Base-by-base conservation (phyloP, 139 green algal genomes). In the Klebsormidium nitens region DNA sequence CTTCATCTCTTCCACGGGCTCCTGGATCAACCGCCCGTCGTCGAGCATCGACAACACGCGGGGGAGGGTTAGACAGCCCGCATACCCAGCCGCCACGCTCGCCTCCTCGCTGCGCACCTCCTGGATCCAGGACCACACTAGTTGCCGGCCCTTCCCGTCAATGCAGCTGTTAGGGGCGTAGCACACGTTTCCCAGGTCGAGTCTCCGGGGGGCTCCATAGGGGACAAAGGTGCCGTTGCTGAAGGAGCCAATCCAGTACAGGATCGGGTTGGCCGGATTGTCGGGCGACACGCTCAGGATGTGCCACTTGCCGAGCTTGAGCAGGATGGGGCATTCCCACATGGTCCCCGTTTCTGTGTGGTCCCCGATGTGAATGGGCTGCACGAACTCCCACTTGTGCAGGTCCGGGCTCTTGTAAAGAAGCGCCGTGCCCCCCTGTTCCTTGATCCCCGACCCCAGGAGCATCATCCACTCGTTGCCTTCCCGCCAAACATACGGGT, bases 401-500 rank as follows among this genome's bases (percentile, higher is more conserved):
- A 55, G 46, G 46, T 55, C 46, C 23, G 46, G 46, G 46, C 46
- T 55, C 46, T 55, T 55, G 46, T 55, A 55, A 23, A 55, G 23
- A 55, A 55, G 46, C 23, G 46, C 46, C 23, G 46, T 55, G 23
- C 46, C 46, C 23, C 46, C 46, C 23, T 31, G 23, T 23, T 55
- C 46, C 23, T 55, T 23, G 23, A 55, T 55, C 46, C 46, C 46
- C 23, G 46, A 55, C 23, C 46, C 46, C 46, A 55, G 46, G 23
- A 55, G 46, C 46, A 55, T 55, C 23, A 55, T 31, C 46, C 46
- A 55, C 46, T 55, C 46, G 23, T 55, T 23, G 23, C 46, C 46
- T 55, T 55, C 46, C 46, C 23, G 23, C 46, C 46, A 55, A 23
- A 55, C 46, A 55, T 31, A 55, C 23, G 46, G 46, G 23, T 55